Evolutionary conservation across 805 yeast genomes (phyloP), one percentile per base, ranked within the genome.

Genomic region (Ogataea haglerorum): DNA sequence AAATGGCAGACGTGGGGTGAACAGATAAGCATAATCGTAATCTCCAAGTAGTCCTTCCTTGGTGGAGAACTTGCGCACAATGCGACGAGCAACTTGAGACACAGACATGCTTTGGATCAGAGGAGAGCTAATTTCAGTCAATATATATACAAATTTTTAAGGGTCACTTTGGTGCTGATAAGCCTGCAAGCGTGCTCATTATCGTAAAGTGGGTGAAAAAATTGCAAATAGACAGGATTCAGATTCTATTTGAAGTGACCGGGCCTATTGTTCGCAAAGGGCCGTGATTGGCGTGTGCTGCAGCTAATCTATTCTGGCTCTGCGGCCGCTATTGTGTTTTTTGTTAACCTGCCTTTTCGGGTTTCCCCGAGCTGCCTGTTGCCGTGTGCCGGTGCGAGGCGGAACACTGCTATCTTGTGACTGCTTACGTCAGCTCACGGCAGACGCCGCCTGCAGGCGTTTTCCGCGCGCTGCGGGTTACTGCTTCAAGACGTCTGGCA

Each of bases 31-130:
- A 53, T 89, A 89, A 67, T 89, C 88, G 56, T 87, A 86, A 56
- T 85, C 91, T 26, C 97, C 96, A n/a, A 89, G 53, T 28, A 86
- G 54, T 6, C 96, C 96, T 14, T 86, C 88, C 43, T 70, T 75
- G 25, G 95, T 85, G 47, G 91, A 78, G 66, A 47, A 35, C 42
- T 60, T 61, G 15, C 38, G 46, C 23, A 45, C 35, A 3, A 46
- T 8, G 33, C 45, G 40, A 22, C 43, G 48, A 12, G 35, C 42
- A 9, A 31, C 13, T 12, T 14, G 10, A 10, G 44, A 10, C 25
- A n/a, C 38, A 17, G 25, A 29, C 22, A 30, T 36, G 34, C 31
- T 34, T 5, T 5, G 21, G 21, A 19, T 19, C 21, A 19, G 9
- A 19, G 2, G 21, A 19, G 21, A 19, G 21, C 21, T 3, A 3